phyloP scores from a whole-genome alignment of 306 rosid genomes.

The Elaeagnus macrophylla region DNA sequence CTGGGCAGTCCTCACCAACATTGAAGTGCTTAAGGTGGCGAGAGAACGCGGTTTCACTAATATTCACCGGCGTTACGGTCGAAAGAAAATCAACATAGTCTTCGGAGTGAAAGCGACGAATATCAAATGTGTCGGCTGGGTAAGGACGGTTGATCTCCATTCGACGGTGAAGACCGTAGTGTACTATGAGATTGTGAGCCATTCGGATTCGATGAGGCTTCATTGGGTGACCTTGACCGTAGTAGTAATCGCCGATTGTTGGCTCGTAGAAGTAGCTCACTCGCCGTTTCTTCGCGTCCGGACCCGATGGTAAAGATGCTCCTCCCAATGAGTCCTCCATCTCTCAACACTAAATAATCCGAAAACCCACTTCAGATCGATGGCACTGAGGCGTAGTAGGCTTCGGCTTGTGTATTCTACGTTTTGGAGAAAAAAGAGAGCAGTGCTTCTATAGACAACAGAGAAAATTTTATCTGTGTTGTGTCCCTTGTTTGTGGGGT shows the following conservation, averaged over 20 bases:
- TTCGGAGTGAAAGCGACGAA: slow-evolving; percentile 52
- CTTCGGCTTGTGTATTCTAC: too few species aligned
- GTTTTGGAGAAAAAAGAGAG: too few species aligned
- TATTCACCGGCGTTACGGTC: slow-evolving; percentile 48
- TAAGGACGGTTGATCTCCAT: slow-evolving; percentile 77
- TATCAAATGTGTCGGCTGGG: slow-evolving; percentile 44
- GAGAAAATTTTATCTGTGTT: too few species aligned
- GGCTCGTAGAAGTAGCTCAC: slow-evolving; percentile 80
- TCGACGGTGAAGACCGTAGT: slow-evolving; percentile 70
- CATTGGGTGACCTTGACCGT: slow-evolving; percentile 83
- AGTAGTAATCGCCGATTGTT: slow-evolving; percentile 64
- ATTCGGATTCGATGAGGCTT: slow-evolving; percentile 75
- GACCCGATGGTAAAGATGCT: slow-evolving; percentile 48
- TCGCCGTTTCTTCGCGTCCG: slow-evolving; percentile 50
- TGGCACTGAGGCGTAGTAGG: too few species aligned
- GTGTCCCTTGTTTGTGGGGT: too few species aligned
- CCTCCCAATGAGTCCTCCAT: slow-evolving; percentile 37
- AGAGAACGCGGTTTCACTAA: slow-evolving; percentile 31
- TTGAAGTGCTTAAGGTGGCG: slow-evolving; percentile 73
- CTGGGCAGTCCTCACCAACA: slow-evolving; percentile 78
- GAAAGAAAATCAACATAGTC: slow-evolving; percentile 64
- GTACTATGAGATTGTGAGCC: slow-evolving; percentile 70
- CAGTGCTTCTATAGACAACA: too few species aligned
- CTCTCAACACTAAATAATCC: background rate
- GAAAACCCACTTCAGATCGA: too few species aligned